Evolutionary conservation across 768 basidiomycete genomes (phyloP).

Genomic region (Paxillus involutus): DNA sequence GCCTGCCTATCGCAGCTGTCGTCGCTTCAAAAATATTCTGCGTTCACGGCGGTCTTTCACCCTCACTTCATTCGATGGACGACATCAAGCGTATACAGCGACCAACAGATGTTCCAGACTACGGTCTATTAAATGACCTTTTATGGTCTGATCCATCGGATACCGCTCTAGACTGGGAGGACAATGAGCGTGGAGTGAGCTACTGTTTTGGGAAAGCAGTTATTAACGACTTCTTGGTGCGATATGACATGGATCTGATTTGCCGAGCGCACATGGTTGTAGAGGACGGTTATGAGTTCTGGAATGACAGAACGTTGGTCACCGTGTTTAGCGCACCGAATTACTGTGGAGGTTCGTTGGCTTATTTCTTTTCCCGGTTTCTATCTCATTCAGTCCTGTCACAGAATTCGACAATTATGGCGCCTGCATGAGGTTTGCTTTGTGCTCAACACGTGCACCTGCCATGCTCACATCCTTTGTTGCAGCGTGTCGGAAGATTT

Average conservation of each 20-base stretch:
- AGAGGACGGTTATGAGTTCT: slow-evolving; percentile 99
- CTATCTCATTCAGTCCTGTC: slow-evolving; percentile 15
- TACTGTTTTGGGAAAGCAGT: slow-evolving; percentile 99
- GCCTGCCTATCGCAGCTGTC: slow-evolving; percentile 96
- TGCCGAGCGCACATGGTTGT: slow-evolving; percentile 99
- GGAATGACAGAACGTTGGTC: slow-evolving; percentile 97
- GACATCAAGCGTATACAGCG: slow-evolving; percentile 98
- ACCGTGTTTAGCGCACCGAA: slow-evolving; percentile 99
- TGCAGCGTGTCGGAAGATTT: slow-evolving; percentile 92
- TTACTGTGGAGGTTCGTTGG: slow-evolving; percentile 84
- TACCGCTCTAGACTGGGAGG: slow-evolving; percentile 98
- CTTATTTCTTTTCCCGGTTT: slow-evolving; percentile 5
- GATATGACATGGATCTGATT: slow-evolving; percentile 98
- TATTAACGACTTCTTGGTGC: slow-evolving; percentile 92
- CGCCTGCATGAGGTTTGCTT: slow-evolving; percentile 83
- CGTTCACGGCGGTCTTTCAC: slow-evolving; percentile 94
- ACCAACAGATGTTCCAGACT: slow-evolving; percentile 98
- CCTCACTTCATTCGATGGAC: slow-evolving; percentile 93
- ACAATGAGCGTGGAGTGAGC: slow-evolving; percentile 98
- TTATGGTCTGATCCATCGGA: slow-evolving; percentile 99
- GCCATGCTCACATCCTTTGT: slow-evolving; percentile 14
- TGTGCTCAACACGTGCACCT: background rate
- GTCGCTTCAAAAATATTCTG: slow-evolving; percentile 99
- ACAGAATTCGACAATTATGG: slow-evolving; percentile 94
- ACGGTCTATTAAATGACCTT: slow-evolving; percentile 93